Base-by-base conservation (phyloP, 2,329 filamentous ascomycete genomes). In the Hawksworthiomyces lignivorus region DNA sequence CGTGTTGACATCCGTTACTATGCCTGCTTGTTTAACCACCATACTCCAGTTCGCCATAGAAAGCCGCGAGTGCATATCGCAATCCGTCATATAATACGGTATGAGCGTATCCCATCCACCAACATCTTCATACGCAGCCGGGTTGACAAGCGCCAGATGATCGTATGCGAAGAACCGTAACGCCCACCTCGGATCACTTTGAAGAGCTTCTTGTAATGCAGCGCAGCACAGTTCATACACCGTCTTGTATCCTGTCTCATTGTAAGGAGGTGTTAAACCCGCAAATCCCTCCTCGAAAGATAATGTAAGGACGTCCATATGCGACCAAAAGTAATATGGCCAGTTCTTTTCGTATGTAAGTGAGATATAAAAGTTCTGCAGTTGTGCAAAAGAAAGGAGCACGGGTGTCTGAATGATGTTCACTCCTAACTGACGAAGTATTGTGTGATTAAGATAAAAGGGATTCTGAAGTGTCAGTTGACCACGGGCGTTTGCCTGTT, bases 31-130 rank as follows among this genome's bases (percentile, higher is more conserved):
- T 2, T 48, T 56, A 34, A 69, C 63, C 5, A 52, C 48, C 41
- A 62, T 64, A 6, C 56, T 62, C 60, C 65, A 69, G 5, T 64
- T 62, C 12, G 54, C 57, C 68, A 73, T 72, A 15, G 11, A 14
- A 4, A 39, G 37, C 4, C 72, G 63, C 5, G 58, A 58, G 50
- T 75, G 70, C 61, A 72, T 68, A 51, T 77, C 73, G 56, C 72
- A 78, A 50, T 79, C 74, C 21, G 69, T 75, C 47, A 69, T 63
- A 54, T 78, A 77, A 51, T 71, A 78, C 0, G 74, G 72, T 26
- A 80, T 77, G 45, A 72, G 56, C 0, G 69, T 69, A 50, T 80
- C 75, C 72, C 74, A 80, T 0, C 65, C 71, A 14, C 74, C 64
- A 9, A 77, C 62, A 30, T 67, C 63, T 45, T 69, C 65, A 50